Conservation (phyloP, 148 eudicot genomes). For the Vaccinium corymbosum region DNA sequence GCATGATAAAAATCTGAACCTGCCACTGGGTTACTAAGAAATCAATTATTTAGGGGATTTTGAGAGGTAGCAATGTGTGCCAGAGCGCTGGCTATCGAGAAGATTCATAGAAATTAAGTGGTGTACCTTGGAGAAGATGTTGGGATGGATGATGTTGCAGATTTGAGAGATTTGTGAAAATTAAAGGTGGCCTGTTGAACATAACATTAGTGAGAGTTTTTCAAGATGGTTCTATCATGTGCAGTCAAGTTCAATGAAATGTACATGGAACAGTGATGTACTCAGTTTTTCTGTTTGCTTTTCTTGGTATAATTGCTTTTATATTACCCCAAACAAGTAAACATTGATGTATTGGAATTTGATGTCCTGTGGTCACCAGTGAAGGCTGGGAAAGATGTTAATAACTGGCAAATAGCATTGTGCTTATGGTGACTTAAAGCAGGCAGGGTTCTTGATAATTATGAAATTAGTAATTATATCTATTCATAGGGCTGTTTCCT, state of each 20-base stretch:
- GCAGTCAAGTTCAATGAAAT: neutral
- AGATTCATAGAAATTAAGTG: neutral
- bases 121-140: neutral
- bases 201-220: neutral
- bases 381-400: neutral
- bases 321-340: neutral
- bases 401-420: neutral
- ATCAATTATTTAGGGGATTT: neutral
- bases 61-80: neutral
- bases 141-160: neutral
- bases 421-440: neutral
- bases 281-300: neutral
- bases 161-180: neutral
- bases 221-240: neutral
- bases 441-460: neutral
- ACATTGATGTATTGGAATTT: neutral
- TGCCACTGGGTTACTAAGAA: neutral
- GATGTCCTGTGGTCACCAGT: neutral
- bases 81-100: neutral
- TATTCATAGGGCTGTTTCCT: neutral
- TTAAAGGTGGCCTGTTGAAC: neutral
- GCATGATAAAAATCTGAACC: slow-evolving; percentile 1
- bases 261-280: neutral
- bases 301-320: neutral
- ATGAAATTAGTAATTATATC: neutral